Conservation (phyloP, 2,329 filamentous ascomycete species). For the Cordyceps javanica region DNA sequence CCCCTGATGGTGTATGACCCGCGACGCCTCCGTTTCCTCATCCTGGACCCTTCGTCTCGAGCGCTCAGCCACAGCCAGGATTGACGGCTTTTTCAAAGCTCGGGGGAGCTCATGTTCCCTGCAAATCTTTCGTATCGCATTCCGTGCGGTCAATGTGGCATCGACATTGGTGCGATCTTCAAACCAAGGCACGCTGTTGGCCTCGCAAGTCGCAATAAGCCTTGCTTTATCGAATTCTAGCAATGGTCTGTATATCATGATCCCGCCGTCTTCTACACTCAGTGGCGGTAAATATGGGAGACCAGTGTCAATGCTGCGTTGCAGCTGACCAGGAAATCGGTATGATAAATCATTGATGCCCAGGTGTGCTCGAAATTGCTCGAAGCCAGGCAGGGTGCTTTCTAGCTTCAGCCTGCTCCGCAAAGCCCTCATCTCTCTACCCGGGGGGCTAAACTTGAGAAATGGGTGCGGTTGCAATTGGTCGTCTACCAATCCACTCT, state of each 20-base stretch:
- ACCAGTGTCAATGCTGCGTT: slow-evolving; percentile 15
- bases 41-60: slow-evolving; percentile 38
- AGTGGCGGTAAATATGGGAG: slow-evolving; percentile 30
- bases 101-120: slow-evolving; percentile 54
- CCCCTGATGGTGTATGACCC: slow-evolving; percentile 43
- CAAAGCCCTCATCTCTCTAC: slow-evolving; percentile 24
- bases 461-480: slow-evolving; percentile 28
- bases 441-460: slow-evolving; percentile 31
- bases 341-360: slow-evolving; percentile 19
- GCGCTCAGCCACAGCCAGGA: slow-evolving; percentile 55
- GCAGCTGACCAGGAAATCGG: slow-evolving; percentile 22
- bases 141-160: slow-evolving; percentile 68
- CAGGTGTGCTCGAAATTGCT: background rate
- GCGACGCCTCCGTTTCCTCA: slow-evolving; percentile 47
- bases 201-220: slow-evolving; percentile 67
- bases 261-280: slow-evolving; percentile 56
- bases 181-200: slow-evolving; percentile 65
- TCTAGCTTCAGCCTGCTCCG: slow-evolving; percentile 21
- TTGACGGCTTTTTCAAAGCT: slow-evolving; percentile 59
- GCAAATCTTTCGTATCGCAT: slow-evolving; percentile 68
- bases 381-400: slow-evolving; percentile 8
- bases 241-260: slow-evolving; percentile 63
- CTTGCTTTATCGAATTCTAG: slow-evolving; percentile 65
- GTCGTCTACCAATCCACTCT: slow-evolving; percentile 54
- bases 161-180: slow-evolving; percentile 82